Evolutionary conservation across 1,284 basidiomycete species (phyloP), one percentile per base, ranked within the genome.

Genomic region (Rhodotorula sp.): DNA sequence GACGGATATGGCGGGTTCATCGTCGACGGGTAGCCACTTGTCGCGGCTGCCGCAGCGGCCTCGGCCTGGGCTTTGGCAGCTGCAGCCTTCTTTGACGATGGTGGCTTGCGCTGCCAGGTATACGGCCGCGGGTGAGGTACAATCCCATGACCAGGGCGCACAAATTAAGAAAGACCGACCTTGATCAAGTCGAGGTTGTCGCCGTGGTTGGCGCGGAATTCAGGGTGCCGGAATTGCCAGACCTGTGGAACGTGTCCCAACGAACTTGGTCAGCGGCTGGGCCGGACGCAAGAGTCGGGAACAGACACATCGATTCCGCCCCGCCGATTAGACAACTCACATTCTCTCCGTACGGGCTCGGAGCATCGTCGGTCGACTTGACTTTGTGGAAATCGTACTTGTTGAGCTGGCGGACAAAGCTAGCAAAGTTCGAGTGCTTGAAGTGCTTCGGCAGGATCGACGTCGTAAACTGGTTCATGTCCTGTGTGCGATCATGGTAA

Each of bases 381-480:
- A 89, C 91, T 84, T 97, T 98, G 85, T 95, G 93, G 79, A 97
- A 98, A 79, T 97, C 95, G 80, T 98, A 98, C 83, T 97, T 98
- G 87, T 98, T 98, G 55, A 98, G 85, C 82, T 98, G 95, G 16
- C 93, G 86, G 6, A 95, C 93, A 79, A 95, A 95, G 67, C 87
- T 89, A 21, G 94, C 93, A 81, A 98, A 98, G 79, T 98, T 98
- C 23, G 92, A 95, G 81, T 98, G 95, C 79, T 97, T 92, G 86
- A 97, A 98, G 83, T 97, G 90, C 64, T 91, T 89, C 0, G 95
- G 95, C 62, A 97, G 86, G 78, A 97, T 92, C 62, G 89, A 88
- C 80, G 93, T 95, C 58, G 93, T 95, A 82, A 98, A 97, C 77
- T 93, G 91, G 83, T 94, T 95, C 91, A 97, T 95, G 84, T 97